Evolutionary conservation across 192 early-diverging fungal species (phyloP), one percentile per base, ranked within the genome.

Genomic region (Irineochytrium annulatum): DNA sequence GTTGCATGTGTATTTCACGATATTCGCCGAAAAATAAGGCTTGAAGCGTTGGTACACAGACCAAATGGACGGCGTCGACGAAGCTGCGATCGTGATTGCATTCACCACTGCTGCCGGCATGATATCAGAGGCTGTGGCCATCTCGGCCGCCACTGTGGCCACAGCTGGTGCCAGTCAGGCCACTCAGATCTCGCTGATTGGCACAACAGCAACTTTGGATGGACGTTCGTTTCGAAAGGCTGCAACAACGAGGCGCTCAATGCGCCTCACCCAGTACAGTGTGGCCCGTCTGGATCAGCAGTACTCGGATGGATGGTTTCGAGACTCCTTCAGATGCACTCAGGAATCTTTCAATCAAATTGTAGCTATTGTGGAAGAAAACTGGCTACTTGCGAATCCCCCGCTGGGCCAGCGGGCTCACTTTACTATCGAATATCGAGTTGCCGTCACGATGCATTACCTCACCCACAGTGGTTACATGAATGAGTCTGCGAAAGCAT

Each of bases 381-480:
- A 58, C 16, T 58, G 56, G 56, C 13, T 20, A 19, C 13, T n/a
- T 24, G 41, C 28, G n/a, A 29, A 58, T 43, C 1, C 13, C 35
- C 34, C 35, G 22, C 37, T 46, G 16, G 32, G 37, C 3, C n/a
- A 11, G 35, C 35, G 43, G 1, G 1, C 14, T 19, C 39, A 43
- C 20, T 58, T 43, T 43, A 0, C 20, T 11, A 58, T 58, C 27
- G 2, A n/a, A 1, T 33, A 58, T 43, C 56, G 35, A 0, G 14
- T 58, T 8, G 56, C 35, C 1, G 1, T 58, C 1, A 43, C 56
- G 14, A 17, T 58, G 34, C 56, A 58, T 39, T 58, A 58, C 3
- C 0, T 58, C 0, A 35, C 56, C 6, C 56, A 58, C 27, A 24
- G 32, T 16, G 56, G 56, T 6, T 35, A 33, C 20, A 26, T 58